Percentiles rank a stretch among this genome's conserved stretches.
Evolutionary conservation across 495 filamentous ascomycete genomes (phyloP).

Genomic region (Aspergillus indologenus): DNA sequence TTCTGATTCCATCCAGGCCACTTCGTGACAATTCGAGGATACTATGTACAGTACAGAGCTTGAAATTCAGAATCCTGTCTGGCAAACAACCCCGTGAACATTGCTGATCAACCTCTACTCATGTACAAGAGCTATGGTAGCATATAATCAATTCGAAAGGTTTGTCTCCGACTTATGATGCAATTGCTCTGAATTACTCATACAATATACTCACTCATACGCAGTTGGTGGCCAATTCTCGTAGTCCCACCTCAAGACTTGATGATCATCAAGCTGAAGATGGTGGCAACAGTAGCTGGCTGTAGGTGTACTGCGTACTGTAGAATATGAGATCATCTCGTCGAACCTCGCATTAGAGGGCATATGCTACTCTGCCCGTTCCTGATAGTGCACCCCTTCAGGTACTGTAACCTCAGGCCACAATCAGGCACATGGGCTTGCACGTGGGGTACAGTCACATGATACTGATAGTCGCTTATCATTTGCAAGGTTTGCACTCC

Average conservation of each 20-base stretch:
- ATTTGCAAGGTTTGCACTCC: conserved; percentile 1
- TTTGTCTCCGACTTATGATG: background rate
- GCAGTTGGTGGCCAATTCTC: background rate
- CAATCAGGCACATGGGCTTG: background rate
- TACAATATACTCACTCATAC: no score
- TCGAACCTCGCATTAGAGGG: no score
- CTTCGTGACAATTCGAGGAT: no score
- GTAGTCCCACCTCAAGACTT: background rate
- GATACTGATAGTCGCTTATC: background rate
- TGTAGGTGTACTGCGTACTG: no score
- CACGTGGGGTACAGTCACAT: background rate
- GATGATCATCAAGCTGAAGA: background rate
- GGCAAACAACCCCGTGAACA: no score
- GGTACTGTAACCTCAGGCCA: background rate
- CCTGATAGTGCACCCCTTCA: no score
- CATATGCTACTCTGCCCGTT: no score
- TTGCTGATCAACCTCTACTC: no score
- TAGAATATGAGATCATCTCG: no score
- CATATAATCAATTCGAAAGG: background rate
- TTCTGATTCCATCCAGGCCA: background rate
- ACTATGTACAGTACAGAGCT: no score
- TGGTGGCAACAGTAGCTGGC: background rate
- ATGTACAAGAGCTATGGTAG: background rate
- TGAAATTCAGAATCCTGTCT: no score
- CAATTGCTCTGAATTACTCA: background rate